Evolutionary conservation across 805 yeast genomes (phyloP), one percentile per base, ranked within the genome.

Genomic region (Huiozyma naganishii): DNA sequence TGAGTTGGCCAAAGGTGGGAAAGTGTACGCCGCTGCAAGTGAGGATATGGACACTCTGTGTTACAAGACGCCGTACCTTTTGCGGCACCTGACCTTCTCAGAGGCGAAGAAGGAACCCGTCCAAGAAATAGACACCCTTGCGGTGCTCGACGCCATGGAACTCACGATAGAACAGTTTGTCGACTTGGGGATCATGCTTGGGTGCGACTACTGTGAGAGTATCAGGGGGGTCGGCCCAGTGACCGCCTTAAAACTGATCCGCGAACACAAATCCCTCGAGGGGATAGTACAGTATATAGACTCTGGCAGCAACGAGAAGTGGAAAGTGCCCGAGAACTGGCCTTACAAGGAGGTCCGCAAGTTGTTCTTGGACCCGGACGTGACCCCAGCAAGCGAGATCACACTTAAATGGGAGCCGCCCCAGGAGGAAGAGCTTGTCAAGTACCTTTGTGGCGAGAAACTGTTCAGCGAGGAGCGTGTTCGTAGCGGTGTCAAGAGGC

Each of bases 11-110:
- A 76, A 79, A 45, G 76, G 78, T 9, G 97, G 95, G 1, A 88
- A 87, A 58, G 97, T 90, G 0, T 92, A 80, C 59, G 98, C 95
- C 7, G 95, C 97, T 3, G 98, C 97, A 1, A 83, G 95, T 6
- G 98, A 92, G 62, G 98, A 92, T 76, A 92, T 92, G 98, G 98
- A 92, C 65, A 92, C 98, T 1, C 63, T 92, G 44, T 92, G 97
- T 57, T 92, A 90, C 59, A 80, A 78, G 45, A 85, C 97, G 1
- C 92, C 95, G 6, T 78, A 67, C 47, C 66, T 92, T 43, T 70
- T 92, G 48, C 75, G 98, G 51, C 95, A 92, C 61, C 72, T 92
- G 62, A 92, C 97, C 0, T 92, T 89, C 52, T 79, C 97, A 1
- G 98, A 92, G 59, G 90, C 95, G 29, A 75, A 95, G 54, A 92